Evolutionary conservation across 768 basidiomycete genomes (phyloP).

Genomic region (Termitomyces sp.): DNA sequence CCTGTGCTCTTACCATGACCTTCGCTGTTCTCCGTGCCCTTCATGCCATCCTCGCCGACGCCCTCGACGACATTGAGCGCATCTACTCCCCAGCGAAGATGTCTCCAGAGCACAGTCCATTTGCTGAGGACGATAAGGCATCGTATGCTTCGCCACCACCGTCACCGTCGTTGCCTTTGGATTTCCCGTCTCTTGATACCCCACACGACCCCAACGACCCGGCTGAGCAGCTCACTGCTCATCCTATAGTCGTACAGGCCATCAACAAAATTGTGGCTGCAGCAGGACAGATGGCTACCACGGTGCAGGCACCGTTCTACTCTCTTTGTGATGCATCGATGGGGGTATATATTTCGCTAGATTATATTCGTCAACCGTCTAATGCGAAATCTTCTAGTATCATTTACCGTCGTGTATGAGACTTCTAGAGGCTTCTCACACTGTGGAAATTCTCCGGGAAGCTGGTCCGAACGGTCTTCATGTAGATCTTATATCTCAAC

Average conservation of each 20-base stretch:
- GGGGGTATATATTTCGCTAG: conserved; percentile 44
- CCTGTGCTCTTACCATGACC: conserved; percentile 37
- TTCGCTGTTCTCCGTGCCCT: conserved; percentile 62
- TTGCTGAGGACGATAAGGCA: not conserved
- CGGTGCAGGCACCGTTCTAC: conserved; percentile 65
- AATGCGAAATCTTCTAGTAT: conserved; percentile 40
- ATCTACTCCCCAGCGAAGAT: conserved; percentile 38
- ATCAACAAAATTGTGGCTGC: conserved; percentile 66
- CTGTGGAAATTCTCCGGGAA: conserved; percentile 65
- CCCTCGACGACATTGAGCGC: conserved; percentile 64
- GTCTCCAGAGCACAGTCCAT: conserved; percentile 6
- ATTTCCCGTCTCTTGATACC: conserved; percentile 57
- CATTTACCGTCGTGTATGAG: conserved; percentile 74
- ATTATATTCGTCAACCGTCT: not conserved
- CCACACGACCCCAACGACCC: conserved; percentile 43
- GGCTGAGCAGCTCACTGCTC: conserved; percentile 52
- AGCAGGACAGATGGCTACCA: conserved; percentile 61
- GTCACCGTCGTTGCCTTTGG: conserved; percentile 30
- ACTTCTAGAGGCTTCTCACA: conserved; percentile 67
- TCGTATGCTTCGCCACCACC: conserved; percentile 30
- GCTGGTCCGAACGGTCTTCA: conserved; percentile 54
- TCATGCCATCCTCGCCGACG: conserved; percentile 63
- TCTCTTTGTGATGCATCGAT: conserved; percentile 72
- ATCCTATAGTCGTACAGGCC: conserved; percentile 58
- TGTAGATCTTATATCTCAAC: conserved; percentile 41